Conservation (phyloP, 352 stramenopile genomes). For the Phytopythium montanum region DNA sequence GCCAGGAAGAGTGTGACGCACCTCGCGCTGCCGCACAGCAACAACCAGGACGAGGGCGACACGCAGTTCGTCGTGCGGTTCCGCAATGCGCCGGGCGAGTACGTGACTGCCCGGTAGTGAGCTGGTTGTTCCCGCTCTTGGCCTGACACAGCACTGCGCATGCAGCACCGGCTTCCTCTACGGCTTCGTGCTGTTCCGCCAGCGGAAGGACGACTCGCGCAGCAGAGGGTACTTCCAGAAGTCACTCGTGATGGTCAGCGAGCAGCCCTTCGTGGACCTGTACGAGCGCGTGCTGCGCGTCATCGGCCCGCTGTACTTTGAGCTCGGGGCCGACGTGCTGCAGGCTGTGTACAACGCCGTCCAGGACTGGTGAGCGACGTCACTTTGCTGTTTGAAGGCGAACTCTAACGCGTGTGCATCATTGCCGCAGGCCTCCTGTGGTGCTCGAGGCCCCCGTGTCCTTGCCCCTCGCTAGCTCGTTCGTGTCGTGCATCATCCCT, state of each 20-base stretch:
- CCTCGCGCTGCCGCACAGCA: constrained; percentile 81
- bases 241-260: constrained; percentile 73
- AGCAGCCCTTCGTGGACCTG: constrained; percentile 70
- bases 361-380: constrained; percentile 39
- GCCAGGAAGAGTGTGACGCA: constrained; percentile 70
- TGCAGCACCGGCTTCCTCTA: constrained; percentile 50
- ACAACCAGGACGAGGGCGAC: constrained; percentile 84
- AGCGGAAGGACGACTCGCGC: constrained; percentile 65
- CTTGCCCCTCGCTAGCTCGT: constrained; percentile 71
- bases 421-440: constrained; percentile 43
- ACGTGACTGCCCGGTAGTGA: not conserved
- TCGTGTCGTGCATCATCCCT: constrained; percentile 72
- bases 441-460: constrained; percentile 39
- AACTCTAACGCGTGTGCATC: not conserved
- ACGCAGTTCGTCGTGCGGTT: constrained; percentile 84
- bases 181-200: constrained; percentile 83
- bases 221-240: constrained; percentile 84
- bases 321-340: constrained; percentile 60
- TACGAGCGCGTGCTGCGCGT: constrained; percentile 72
- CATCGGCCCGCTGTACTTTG: constrained; percentile 77
- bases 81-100: constrained; percentile 32
- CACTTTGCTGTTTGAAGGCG: not conserved
- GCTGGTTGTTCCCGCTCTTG: constrained; percentile 9
- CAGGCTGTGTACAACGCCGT: constrained; percentile 74
- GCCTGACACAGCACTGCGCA: not conserved